A percentile compares a stretch with the other conserved stretches of the same genome.
Evolutionary conservation across 2,329 filamentous ascomycete species (phyloP).

Genomic region (Xylariaceae sp.): DNA sequence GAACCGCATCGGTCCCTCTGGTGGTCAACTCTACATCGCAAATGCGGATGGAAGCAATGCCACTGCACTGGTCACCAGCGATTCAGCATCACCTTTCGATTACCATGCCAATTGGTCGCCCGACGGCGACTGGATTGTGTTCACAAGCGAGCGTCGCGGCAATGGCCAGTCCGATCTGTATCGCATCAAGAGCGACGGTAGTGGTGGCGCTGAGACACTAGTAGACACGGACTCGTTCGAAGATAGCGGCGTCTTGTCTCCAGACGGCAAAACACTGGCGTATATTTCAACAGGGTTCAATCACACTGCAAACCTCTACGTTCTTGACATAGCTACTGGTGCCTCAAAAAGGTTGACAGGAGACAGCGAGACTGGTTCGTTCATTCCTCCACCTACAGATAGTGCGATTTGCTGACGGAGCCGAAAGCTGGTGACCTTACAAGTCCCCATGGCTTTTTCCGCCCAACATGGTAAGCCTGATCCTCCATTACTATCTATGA

Average conservation of each 20-base stretch:
- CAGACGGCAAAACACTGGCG: constrained; percentile 35
- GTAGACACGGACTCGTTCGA: constrained; percentile 34
- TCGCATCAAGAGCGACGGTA: constrained; percentile 33
- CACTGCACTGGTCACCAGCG: constrained; percentile 29
- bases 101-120: constrained; percentile 38
- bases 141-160: constrained; percentile 37
- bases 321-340: constrained; percentile 35
- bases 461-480: constrained; percentile 37
- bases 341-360: constrained; percentile 34
- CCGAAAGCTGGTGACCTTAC: constrained; percentile 18
- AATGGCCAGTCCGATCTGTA: constrained; percentile 41
- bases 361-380: too few species aligned
- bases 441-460: constrained; percentile 35
- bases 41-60: constrained; percentile 38
- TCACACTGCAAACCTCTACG: constrained; percentile 38
- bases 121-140: constrained; percentile 37
- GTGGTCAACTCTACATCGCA: constrained; percentile 27
- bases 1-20: constrained; percentile 21
- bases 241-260: constrained; percentile 35
- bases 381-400: too few species aligned
- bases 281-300: constrained; percentile 37
- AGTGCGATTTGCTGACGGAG: too few species aligned
- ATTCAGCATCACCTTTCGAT: constrained; percentile 31
- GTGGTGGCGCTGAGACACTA: constrained; percentile 32
- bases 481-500: too few species aligned